Conservation (phyloP, 108 stramenopile genomes). For the Chaetoceros muelleri region DNA sequence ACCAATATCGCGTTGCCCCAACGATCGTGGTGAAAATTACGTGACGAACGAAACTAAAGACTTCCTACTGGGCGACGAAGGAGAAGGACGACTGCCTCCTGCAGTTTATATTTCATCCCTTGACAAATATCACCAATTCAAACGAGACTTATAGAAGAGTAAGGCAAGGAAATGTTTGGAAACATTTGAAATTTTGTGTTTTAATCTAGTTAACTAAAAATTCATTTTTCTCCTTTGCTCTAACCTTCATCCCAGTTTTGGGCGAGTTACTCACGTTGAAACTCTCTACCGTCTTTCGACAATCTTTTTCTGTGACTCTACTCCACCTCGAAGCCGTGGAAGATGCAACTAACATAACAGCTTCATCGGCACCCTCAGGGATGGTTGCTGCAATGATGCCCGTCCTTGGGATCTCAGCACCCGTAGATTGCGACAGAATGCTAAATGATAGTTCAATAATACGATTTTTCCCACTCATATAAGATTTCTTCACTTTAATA, state of each 20-base stretch:
- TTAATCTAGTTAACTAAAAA: too few species aligned
- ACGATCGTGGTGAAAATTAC: neutral
- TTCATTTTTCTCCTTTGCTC: constrained; percentile 22
- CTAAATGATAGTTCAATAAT: constrained; percentile 40
- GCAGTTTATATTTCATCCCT: too few species aligned
- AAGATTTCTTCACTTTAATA: constrained; percentile 37
- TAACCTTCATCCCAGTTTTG: constrained; percentile 15
- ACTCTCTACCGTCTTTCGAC: constrained; percentile 25
- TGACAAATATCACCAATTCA: too few species aligned
- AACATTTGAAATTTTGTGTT: too few species aligned
- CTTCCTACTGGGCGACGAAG: too few species aligned
- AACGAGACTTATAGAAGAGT: too few species aligned
- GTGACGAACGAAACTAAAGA: too few species aligned
- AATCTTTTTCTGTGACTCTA: constrained; percentile 27
- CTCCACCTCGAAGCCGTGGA: constrained; percentile 43
- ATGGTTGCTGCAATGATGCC: constrained; percentile 42
- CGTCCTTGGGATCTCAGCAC: constrained; percentile 50
- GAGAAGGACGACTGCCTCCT: too few species aligned
- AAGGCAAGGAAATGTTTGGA: too few species aligned
- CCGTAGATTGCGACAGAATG: constrained; percentile 44
- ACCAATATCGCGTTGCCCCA: neutral
- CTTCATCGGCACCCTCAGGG: constrained; percentile 33
- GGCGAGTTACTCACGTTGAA: constrained; percentile 24
- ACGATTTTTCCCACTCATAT: constrained; percentile 17
- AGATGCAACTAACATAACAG: constrained; percentile 44